Evolutionary conservation across 192 early-diverging fungal genomes (phyloP).

Genomic region (Podila horticola): DNA sequence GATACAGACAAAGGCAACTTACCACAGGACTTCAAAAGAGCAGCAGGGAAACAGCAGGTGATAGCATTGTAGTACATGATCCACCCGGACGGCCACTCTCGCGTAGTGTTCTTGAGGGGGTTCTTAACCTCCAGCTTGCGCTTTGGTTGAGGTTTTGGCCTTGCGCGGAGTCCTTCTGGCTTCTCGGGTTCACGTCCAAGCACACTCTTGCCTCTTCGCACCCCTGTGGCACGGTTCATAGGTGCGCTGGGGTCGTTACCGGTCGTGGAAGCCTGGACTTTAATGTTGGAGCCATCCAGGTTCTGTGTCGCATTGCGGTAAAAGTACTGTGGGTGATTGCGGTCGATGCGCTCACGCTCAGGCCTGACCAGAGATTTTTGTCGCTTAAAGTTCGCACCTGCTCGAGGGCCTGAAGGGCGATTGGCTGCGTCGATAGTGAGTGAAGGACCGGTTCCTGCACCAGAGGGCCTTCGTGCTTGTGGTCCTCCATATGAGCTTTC

Average conservation of each 20-base stretch:
- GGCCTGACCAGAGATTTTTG: conserved; percentile 78
- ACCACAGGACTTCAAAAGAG: conserved; percentile 49
- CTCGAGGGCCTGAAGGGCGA: conserved; percentile 3
- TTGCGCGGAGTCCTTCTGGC: conserved; percentile 42
- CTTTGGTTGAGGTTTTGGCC: conserved; percentile 33
- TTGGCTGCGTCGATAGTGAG: conserved; percentile 1
- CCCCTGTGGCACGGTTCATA: conserved; percentile 22
- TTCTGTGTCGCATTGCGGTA: conserved; percentile 54
- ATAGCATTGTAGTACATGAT: conserved; percentile 54
- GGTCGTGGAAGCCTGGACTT: conserved; percentile 41
- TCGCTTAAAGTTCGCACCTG: conserved; percentile 51
- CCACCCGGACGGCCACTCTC: conserved; percentile 52
- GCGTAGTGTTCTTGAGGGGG: conserved; percentile 24
- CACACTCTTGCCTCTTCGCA: conserved; percentile 41
- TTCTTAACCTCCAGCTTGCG: conserved; percentile 45
- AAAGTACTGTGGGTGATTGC: conserved; percentile 58
- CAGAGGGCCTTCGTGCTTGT: conserved; percentile 9
- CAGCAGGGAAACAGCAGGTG: conserved; percentile 55
- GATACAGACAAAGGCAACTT: conserved; percentile 5
- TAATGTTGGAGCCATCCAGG: conserved; percentile 40
- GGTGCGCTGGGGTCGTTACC: conserved; percentile 29
- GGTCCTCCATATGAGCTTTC: conserved; percentile 27
- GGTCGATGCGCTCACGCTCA: conserved; percentile 65
- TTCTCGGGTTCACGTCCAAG: conserved; percentile 49
- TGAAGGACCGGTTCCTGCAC: background rate